These are phyloP conservation scores for thale cress (Arabidopsis thaliana) DNA, from an alignment of 345 rosid species.

Conservation along the genomic window DNA sequence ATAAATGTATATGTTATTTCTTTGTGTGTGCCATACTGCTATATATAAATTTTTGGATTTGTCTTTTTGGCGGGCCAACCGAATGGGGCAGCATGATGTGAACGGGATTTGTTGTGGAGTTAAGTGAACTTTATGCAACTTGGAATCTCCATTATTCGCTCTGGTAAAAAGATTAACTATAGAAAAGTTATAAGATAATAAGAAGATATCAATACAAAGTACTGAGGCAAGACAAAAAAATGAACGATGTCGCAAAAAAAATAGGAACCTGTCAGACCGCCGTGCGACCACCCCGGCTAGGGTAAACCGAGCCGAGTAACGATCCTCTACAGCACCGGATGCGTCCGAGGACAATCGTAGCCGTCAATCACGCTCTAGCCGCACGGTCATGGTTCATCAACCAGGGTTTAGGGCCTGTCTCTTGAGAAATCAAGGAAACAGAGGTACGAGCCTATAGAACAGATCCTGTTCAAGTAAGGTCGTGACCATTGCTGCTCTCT, in stretches of 20 bases:
- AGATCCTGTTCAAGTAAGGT: constrained; percentile 15
- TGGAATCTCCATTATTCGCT: constrained; percentile 21
- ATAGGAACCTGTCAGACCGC: not conserved
- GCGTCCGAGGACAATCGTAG: not conserved
- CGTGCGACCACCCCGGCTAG: not conserved
- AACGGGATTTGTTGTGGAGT: constrained; percentile 21
- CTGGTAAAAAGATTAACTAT: not conserved
- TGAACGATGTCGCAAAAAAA: no score
- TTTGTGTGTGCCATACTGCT: not conserved
- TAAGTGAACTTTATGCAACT: constrained; percentile 27
- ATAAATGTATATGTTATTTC: not conserved
- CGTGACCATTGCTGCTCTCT: not conserved
- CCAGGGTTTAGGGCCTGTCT: not conserved
- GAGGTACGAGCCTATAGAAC: not conserved
- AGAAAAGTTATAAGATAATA: not conserved
- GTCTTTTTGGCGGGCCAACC: constrained; percentile 9
- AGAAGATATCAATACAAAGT: not conserved
- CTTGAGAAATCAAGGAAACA: not conserved
- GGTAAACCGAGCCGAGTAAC: not conserved
- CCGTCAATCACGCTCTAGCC: not conserved
- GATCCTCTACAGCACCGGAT: not conserved
- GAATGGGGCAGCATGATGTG: constrained; percentile 17
- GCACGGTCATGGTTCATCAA: not conserved
- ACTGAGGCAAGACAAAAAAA: not conserved
- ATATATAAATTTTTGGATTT: not conserved